Base-by-base conservation (phyloP, 1,139 yeast species). In the Pichia sp. region DNA sequence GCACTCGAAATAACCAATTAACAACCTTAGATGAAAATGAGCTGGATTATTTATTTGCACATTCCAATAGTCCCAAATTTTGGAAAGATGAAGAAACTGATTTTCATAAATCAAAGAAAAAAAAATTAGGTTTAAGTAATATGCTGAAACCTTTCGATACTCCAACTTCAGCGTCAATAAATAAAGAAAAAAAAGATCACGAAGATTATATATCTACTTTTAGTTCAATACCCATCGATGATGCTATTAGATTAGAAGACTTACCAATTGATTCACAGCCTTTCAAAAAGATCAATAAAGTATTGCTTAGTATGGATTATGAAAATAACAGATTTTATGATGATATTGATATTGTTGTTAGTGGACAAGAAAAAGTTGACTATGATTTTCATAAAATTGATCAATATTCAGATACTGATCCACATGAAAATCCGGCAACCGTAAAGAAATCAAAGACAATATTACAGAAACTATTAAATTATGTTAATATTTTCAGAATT, bases 301-400 rank as follows among this genome's bases (percentile, higher is more conserved):
- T 28, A 11, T 18, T 30, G 8, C 29, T 22, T 18, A 22, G 29
- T 25, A 18, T 18, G 18, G n/a, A 27, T 29, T 22, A 6, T 11
- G 38, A 19, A 29, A 27, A 51, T 27, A 46, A 45, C 13, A 43
- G 48, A 22, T 49, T 45, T 28, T 42, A 39, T 14, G 49, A 52
- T 30, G 57, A 54, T 48, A 54, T 60, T 25, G 67, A 63, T 18
- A 62, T 65, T 48, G 60, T 64, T 42, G 63, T 66, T 14, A 59
- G 66, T 49, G 57, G 59, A 33, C 56, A 58, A 30, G 68, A 66
- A 9, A 58, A 65, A 43, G 55, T 66, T 9, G 68, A 65, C 44
- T 66, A 63, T 50, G 57, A 58, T 18, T 58, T 64, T 22, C 59
- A 60, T 18, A 53, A 60, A 29, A 59, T 65, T 30, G 59, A 56